Base-by-base conservation (phyloP, 345 rosid species). In the Gossypium australe region DNA sequence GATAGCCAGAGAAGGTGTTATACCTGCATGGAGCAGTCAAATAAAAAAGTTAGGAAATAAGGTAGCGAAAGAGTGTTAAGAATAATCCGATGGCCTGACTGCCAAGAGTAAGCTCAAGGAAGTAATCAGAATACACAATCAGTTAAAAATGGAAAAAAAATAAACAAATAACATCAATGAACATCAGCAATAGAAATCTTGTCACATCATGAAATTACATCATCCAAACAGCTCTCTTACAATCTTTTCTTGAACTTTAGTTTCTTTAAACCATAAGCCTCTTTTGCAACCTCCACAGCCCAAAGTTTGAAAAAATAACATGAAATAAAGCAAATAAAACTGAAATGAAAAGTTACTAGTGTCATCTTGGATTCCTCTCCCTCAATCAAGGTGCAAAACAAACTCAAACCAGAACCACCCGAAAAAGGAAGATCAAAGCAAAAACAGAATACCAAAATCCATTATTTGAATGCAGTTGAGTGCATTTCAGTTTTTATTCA, bases 1-100 rank as follows among this genome's bases (percentile, higher is more conserved):
- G 90, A 85, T 91, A 91, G 72, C 98, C 96, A 74, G 87, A 90
- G 73, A 95, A 95, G 70, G 99, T 95, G 80, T 90, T 90, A 80
- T 95, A 93, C 55, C 99, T 95, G 91, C 83, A 85, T 22, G 57
- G 29, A 66, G 57, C 64, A 27, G 41, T 51, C 61, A 65, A 64
- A 38, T 44, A 11, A 51, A 52, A 52, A 9, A 18, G 48, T 51
- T 9, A 75, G 22, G 48, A 11, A 49, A 25, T 17, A 11, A 10
- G 68, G 14, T 38, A 65, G 48, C 13, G 16, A 60, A 24, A 70
- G 44, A 22, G 60, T 41, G 18, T 11, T 11, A 41, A 44, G 72
- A 66, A 16, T 55, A 58, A 66, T 75, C 47, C 45, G 38, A 69
- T 45, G 51, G 61, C 43, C 43, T 25, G 57, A 49, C 1, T 14